These are phyloP conservation scores for Cladosporium sp. DNA, from an alignment of 2,329 filamentous ascomycete genomes.

Conservation along the genomic window DNA sequence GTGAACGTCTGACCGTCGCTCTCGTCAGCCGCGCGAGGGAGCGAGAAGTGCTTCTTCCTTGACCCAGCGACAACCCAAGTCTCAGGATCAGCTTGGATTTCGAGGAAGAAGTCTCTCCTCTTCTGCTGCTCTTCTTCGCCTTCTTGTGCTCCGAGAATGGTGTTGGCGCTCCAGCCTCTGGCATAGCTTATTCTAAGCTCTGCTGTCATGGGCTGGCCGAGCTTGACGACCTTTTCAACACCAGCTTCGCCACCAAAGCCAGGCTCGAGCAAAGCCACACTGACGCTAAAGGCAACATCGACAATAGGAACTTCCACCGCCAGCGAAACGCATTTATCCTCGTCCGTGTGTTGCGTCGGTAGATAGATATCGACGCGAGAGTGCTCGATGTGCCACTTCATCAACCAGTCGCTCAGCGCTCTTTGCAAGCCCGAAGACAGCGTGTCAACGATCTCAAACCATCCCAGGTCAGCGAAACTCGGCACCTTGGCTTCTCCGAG, in stretches of 20 bases:
- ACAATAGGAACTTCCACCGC: constrained; percentile 85
- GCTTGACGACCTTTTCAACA: constrained; percentile 35
- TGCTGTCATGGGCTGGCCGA: constrained; percentile 63
- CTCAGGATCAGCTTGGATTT: constrained; percentile 68
- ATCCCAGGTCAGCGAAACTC: constrained; percentile 49
- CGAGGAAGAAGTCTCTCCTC: constrained; percentile 65
- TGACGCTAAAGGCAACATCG: constrained; percentile 75
- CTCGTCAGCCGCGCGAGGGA: neutral
- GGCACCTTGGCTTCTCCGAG: constrained; percentile 50
- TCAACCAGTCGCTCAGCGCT: constrained; percentile 49
- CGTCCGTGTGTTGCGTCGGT: constrained; percentile 27
- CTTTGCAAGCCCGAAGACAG: constrained; percentile 43
- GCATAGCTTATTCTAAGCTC: constrained; percentile 57
- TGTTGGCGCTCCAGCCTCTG: constrained; percentile 49
- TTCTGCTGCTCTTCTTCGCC: constrained; percentile 6
- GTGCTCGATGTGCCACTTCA: constrained; percentile 51
- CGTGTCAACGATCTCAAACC: constrained; percentile 50
- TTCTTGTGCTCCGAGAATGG: constrained; percentile 39
- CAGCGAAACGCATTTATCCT: constrained; percentile 63
- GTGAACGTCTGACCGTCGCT: constrained; percentile 20
- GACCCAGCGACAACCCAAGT: constrained; percentile 80
- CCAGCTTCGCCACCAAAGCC: constrained; percentile 20
- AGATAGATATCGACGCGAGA: constrained; percentile 21
- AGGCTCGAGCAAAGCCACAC: constrained; percentile 50
- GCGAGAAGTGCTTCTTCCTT: constrained; percentile 8